Evolutionary conservation across 1,284 basidiomycete species (phyloP), one percentile per base, ranked within the genome.

Genomic region (Fomitopsis betulina): DNA sequence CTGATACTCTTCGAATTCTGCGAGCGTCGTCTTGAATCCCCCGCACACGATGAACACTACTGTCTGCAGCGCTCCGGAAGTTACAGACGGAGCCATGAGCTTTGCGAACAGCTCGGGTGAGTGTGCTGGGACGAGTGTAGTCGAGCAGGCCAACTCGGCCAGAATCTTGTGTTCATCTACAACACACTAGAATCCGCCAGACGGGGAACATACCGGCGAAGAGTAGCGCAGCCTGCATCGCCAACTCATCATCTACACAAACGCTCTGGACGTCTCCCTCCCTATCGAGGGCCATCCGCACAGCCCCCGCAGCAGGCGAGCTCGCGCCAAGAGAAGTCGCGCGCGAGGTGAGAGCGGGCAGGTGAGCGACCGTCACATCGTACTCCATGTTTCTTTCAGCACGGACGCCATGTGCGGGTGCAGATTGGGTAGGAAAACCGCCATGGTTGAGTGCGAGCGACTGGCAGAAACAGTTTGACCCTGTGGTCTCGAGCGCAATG

Each of bases 281-380:
- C 59, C 86, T 75, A 43, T 83, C 72, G 39, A 91, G 68, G 13
- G 86, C 84, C 77, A 83, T 83, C 63, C 77, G 80, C 33, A 91
- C 80, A 1, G 86, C 80, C 5, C 72, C 79, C 5, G 82, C 74
- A 3, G 86, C 75, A 27, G 87, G 83, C 49, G 79, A 78, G 23
- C 85, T 85, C 1, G 89, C 89, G 5, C 86, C 89, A 15, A 91
- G 73, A 0, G 86, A 90, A 3, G 85, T 81, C 7, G 89, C 89
- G 57, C 74, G 79, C 0, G 88, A 90, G 15, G 78, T 80, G 62
- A 91, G 79, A 12, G 70, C 68, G 43, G 74, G 67, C 62, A 89
- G 77, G 64, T 80, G 79, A 9, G 85, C 85, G 56, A 91, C 60
- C 23, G 76, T 71, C 12, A 89, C 73, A 43, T 75, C 69, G 56